These are phyloP conservation scores for Hygrophoropsis aurantiaca DNA, from an alignment of 768 basidiomycete species.

Conservation along the genomic window DNA sequence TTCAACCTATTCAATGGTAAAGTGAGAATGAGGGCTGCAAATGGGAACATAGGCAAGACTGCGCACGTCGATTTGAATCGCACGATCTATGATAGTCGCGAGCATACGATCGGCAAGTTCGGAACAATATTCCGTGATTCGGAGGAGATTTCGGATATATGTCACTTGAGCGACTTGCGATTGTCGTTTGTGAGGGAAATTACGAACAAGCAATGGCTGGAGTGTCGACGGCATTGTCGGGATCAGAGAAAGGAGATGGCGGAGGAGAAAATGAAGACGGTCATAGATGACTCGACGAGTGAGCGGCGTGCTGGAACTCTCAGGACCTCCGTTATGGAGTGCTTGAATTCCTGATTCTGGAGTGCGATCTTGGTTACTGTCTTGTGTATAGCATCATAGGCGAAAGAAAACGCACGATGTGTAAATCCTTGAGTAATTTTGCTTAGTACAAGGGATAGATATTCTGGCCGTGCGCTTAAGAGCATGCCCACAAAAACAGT, in stretches of 20 bases:
- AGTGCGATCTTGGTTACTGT: slow-evolving; percentile 6
- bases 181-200: slow-evolving; percentile 95
- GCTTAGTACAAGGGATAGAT: slow-evolving; percentile 78
- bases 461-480: slow-evolving; percentile 88
- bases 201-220: slow-evolving; percentile 76
- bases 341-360: slow-evolving; percentile 74
- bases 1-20: too few species aligned
- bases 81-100: slow-evolving; percentile 87
- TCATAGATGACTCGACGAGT: slow-evolving; percentile 85
- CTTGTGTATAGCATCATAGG: background rate
- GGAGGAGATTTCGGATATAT: slow-evolving; percentile 87
- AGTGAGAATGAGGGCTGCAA: background rate
- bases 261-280: slow-evolving; percentile 82
- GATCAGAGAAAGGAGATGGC: slow-evolving; percentile 83
- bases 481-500: slow-evolving; percentile 89
- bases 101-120: slow-evolving; percentile 84
- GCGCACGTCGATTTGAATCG: slow-evolving; percentile 92
- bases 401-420: slow-evolving; percentile 62
- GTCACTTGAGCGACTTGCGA: slow-evolving; percentile 75
- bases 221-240: slow-evolving; percentile 90
- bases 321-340: slow-evolving; percentile 54
- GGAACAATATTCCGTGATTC: slow-evolving; percentile 82
- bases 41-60: background rate
- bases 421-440: slow-evolving; percentile 86
- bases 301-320: slow-evolving; percentile 66